Base-by-base conservation (phyloP, 352 stramenopile species). In the Globisporangium nunn region DNA sequence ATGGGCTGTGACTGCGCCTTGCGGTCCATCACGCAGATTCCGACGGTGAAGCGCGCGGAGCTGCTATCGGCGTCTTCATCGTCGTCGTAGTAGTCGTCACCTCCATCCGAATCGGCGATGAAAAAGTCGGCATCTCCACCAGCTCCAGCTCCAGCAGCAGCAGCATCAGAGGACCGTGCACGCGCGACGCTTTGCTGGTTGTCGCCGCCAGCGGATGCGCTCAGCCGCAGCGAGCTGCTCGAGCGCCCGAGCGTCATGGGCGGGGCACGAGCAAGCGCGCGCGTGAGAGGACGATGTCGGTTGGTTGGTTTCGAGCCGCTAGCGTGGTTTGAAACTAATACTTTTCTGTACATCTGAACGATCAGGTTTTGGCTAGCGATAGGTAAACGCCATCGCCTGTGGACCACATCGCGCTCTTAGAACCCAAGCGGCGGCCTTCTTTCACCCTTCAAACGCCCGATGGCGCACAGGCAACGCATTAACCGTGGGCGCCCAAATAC, bases 11-110 rank as follows among this genome's bases (percentile, higher is more conserved):
- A 98, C 8, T 73, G 78, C 12, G 81, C 80, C 74, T 99, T 99
- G 71, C 98, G 98, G 66, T 98, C 95, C 94, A 99, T 98, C 44
- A 97, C 97, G 68, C 96, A 99, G 45, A 99, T 95, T 39, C 97
- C 97, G 28, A 99, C 67, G 29, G 74, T 88, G 70, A 77, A 92
- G 40, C 35, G 54, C 46, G 59, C 49, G 46, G 28, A 30, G 31
- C 28, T 28, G 35, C 10, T 11, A 4, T 28, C 18, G 23, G 31
- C 15, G 23, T 46, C 45, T 23, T 23, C 23, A 6, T 61, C 35
- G 44, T 48, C n/a, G 11, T 39, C 35, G 48, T 40, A 23, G 10
- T 51, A 37, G 47, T 65, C 23, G 43, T 50, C 39, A 15, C 48
- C 52, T 30, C 59, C 40, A 23, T 41, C 41, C 7, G 35, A 50